phyloP scores from a whole-genome alignment of 345 rosid species.

The Brassica rapa region DNA sequence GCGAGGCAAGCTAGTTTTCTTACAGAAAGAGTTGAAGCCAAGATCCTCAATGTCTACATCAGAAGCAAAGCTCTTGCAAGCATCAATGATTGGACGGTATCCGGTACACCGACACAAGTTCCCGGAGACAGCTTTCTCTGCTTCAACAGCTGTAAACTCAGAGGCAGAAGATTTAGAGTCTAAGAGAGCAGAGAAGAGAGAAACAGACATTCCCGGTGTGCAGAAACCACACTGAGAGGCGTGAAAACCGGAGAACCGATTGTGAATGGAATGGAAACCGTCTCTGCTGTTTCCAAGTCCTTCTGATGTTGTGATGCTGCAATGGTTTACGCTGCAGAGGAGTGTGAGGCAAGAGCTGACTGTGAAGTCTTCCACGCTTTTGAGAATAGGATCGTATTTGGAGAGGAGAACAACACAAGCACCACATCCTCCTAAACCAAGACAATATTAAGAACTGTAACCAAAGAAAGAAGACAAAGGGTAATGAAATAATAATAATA shows the following conservation, averaged over 20 bases:
- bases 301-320: slow-evolving; percentile 76
- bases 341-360: slow-evolving; percentile 84
- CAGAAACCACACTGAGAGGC: slow-evolving; percentile 97
- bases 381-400: slow-evolving; percentile 52
- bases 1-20: slow-evolving; percentile 47
- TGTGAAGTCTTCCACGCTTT: slow-evolving; percentile 64
- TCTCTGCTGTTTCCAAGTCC: slow-evolving; percentile 84
- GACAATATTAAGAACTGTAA: background rate
- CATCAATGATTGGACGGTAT: slow-evolving; percentile 86
- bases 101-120: slow-evolving; percentile 97
- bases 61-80: slow-evolving; percentile 85
- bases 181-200: slow-evolving; percentile 69
- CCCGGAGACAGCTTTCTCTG: slow-evolving; percentile 73
- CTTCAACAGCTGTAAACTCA: slow-evolving; percentile 63
- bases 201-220: slow-evolving; percentile 89
- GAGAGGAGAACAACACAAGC: slow-evolving; percentile 86
- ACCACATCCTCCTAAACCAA: slow-evolving; percentile 79
- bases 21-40: slow-evolving; percentile 79
- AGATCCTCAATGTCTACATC: slow-evolving; percentile 89
- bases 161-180: slow-evolving; percentile 59
- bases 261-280: slow-evolving; percentile 84
- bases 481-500: background rate
- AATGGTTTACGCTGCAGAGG: slow-evolving; percentile 70
- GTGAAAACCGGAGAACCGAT: slow-evolving; percentile 76
- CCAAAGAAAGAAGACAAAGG: background rate